These are phyloP conservation scores for Tulasnella sp. DNA, from an alignment of 768 basidiomycete species.

Conservation along the genomic window DNA sequence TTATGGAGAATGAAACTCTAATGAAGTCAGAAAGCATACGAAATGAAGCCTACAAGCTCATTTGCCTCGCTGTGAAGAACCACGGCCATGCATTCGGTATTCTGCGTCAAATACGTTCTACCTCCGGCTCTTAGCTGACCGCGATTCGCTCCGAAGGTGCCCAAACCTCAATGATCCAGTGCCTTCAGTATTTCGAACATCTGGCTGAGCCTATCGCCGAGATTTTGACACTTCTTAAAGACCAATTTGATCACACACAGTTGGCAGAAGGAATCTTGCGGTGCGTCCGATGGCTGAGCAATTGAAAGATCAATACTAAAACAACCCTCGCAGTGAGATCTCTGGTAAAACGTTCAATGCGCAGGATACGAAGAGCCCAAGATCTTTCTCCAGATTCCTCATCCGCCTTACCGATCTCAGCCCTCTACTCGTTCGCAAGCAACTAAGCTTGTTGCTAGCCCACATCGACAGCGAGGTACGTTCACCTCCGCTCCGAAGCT, in stretches of 20 bases:
- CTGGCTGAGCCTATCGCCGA: conserved; percentile 93
- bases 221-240: conserved; percentile 65
- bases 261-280: conserved; percentile 83
- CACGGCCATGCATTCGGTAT: conserved; percentile 69
- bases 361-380: conserved; percentile 80
- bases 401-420: conserved; percentile 69
- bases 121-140: not conserved
- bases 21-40: conserved; percentile 74
- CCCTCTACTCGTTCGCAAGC: conserved; percentile 77
- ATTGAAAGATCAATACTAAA: not conserved
- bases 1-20: conserved; percentile 77
- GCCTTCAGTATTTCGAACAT: conserved; percentile 89
- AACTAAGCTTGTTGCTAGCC: conserved; percentile 71
- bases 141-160: conserved; percentile 34
- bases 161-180: conserved; percentile 86
- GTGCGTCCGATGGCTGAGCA: conserved; percentile 26
- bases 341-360: conserved; percentile 65
- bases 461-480: conserved; percentile 89
- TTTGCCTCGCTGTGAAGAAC: conserved; percentile 86
- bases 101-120: not conserved
- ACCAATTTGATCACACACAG: conserved; percentile 82
- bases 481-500: conserved; percentile 2
- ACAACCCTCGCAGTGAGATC: conserved; percentile 65
- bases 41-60: conserved; percentile 72
- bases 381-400: conserved; percentile 79